These are phyloP conservation scores for Ogataea degrootiae DNA, from an alignment of 805 yeast species.

Conservation along the genomic window DNA sequence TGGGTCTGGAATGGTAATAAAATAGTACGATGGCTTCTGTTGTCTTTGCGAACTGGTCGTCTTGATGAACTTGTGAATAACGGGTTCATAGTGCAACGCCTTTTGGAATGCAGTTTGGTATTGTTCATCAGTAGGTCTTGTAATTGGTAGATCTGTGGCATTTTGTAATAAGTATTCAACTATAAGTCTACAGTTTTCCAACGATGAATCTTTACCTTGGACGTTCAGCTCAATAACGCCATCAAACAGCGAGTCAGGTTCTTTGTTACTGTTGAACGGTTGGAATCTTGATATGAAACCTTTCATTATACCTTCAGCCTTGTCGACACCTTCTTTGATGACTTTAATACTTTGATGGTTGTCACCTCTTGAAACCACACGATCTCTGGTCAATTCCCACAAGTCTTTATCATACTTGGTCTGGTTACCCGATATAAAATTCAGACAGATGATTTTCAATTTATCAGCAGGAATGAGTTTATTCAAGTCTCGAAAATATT, in stretches of 20 bases:
- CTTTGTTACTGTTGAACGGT: conserved; percentile 38
- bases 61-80: conserved; percentile 34
- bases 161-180: conserved; percentile 32
- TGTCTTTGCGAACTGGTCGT: conserved; percentile 4
- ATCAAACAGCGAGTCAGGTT: conserved; percentile 70
- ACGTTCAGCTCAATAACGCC: conserved; percentile 54
- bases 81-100: conserved; percentile 55
- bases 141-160: conserved; percentile 40
- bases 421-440: conserved; percentile 44
- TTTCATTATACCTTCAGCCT: conserved; percentile 59
- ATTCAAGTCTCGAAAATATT: conserved; percentile 41
- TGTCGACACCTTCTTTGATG: conserved; percentile 38
- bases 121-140: conserved; percentile 37
- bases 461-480: conserved; percentile 40
- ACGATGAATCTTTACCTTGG: conserved; percentile 37
- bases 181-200: conserved; percentile 43
- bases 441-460: conserved; percentile 60
- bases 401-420: conserved; percentile 25
- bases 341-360: conserved; percentile 80
- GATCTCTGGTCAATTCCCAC: conserved; percentile 48
- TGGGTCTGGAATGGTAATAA: conserved; percentile 32
- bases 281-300: conserved; percentile 73
- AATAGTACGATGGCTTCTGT: conserved; percentile 40
- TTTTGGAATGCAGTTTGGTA: conserved; percentile 42
- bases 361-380: conserved; percentile 73